A percentile compares a stretch with the other conserved stretches of the same genome.
These are phyloP conservation scores for Nicotiana undulata DNA, from an alignment of 257 asterid species.

Conservation along the genomic window DNA sequence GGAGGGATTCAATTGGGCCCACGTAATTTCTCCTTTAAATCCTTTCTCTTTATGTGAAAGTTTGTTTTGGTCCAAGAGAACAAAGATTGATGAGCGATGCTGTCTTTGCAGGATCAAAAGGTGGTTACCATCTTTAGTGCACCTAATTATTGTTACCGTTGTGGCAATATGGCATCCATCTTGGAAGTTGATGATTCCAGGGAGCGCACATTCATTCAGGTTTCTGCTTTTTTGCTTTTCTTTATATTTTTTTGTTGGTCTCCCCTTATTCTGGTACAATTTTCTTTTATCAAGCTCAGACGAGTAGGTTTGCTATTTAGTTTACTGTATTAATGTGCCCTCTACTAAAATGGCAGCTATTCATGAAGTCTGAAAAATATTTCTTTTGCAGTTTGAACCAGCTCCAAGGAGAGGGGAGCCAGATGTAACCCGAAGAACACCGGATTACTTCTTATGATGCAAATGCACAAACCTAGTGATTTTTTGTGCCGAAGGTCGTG, in stretches of 20 bases:
- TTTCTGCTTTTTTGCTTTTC: slow-evolving; percentile 6
- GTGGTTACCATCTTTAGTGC: slow-evolving; percentile 81
- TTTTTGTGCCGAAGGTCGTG: not conserved
- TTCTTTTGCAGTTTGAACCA: slow-evolving; percentile 58
- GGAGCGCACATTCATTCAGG: slow-evolving; percentile 74
- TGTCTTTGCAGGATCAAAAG: slow-evolving; percentile 55
- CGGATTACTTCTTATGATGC: slow-evolving; percentile 61
- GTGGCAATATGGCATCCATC: slow-evolving; percentile 85
- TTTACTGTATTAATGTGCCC: not conserved
- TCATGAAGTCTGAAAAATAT: not conserved
- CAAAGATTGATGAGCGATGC: not conserved
- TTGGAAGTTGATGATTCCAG: slow-evolving; percentile 77
- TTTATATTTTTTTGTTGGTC: not conserved
- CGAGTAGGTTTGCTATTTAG: not conserved
- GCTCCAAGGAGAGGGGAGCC: slow-evolving; percentile 88
- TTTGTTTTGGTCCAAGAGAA: not conserved
- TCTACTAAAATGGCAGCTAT: not conserved
- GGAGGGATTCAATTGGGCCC: slow-evolving; percentile 93
- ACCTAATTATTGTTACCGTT: slow-evolving; percentile 78
- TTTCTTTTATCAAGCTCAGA: not conserved
- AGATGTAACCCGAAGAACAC: slow-evolving; percentile 68
- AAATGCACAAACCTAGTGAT: not conserved
- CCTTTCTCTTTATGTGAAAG: not conserved
- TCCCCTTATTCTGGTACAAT: not conserved
- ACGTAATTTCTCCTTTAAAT: slow-evolving; percentile 30